phyloP scores from a whole-genome alignment of 1,284 basidiomycete genomes.

The Microbotryum saponariae region DNA sequence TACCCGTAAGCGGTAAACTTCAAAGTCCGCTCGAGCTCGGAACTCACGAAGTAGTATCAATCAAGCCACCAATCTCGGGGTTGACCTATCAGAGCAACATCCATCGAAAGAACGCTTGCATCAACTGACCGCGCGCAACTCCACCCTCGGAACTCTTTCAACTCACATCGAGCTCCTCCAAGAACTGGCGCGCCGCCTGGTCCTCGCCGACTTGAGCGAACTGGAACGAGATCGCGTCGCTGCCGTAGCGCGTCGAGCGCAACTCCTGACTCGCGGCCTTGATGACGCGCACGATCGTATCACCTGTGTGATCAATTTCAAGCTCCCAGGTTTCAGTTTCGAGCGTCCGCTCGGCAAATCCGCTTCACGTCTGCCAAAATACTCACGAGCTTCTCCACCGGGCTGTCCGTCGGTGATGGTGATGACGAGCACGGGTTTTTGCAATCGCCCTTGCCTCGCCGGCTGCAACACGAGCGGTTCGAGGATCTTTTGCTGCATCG shows the following conservation, averaged over 20 bases:
- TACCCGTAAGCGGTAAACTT: too few relatives aligned
- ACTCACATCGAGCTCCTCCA: slow-evolving; percentile 43
- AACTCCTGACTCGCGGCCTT: slow-evolving; percentile 41
- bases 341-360: background rate
- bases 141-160: background rate
- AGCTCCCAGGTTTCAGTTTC: slow-evolving; percentile 23
- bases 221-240: slow-evolving; percentile 44
- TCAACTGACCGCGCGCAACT: background rate
- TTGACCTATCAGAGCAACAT: slow-evolving; percentile 25
- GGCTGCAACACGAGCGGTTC: slow-evolving; percentile 45
- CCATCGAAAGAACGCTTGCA: background rate
- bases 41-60: slow-evolving; percentile 41
- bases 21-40: too few relatives aligned
- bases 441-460: slow-evolving; percentile 39
- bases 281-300: slow-evolving; percentile 43
- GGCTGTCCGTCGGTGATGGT: slow-evolving; percentile 29
- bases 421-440: slow-evolving; percentile 47
- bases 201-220: slow-evolving; percentile 47
- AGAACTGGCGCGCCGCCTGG: slow-evolving; percentile 36
- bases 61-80: slow-evolving; percentile 43
- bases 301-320: slow-evolving; percentile 30
- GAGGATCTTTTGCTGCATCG: slow-evolving; percentile 44
- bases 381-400: background rate
- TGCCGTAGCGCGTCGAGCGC: slow-evolving; percentile 41
- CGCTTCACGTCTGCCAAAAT: background rate